Evolutionary conservation across 305 asterid species (phyloP).

Genomic region (Fraxinus xanthoxyloides): DNA sequence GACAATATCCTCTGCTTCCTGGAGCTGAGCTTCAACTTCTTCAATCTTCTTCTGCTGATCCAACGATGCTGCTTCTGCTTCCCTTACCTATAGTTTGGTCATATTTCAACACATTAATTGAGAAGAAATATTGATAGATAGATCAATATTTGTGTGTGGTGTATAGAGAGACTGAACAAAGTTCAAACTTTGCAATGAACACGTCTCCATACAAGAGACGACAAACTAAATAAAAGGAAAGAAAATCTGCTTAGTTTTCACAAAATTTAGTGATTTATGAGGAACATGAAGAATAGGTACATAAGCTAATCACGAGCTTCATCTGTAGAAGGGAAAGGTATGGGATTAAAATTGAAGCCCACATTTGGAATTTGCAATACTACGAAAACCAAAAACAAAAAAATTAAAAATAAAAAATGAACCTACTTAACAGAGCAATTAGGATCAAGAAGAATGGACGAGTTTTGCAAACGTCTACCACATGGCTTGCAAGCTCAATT

Average conservation of each 20-base stretch:
- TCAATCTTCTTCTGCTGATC: slow-evolving; percentile 71
- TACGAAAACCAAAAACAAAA: neutral
- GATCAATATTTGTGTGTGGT: neutral
- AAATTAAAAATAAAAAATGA: neutral
- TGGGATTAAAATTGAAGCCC: neutral
- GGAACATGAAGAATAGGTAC: neutral
- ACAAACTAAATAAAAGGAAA: neutral
- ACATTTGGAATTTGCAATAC: neutral
- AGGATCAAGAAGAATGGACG: neutral
- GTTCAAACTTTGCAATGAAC: neutral
- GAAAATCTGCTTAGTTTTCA: neutral
- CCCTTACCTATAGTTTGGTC: slow-evolving; percentile 46
- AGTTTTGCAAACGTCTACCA: neutral
- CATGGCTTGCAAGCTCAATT: neutral
- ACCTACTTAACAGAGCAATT: neutral
- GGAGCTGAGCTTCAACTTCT: slow-evolving; percentile 93
- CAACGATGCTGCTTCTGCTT: slow-evolving; percentile 50
- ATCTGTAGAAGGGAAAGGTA: neutral
- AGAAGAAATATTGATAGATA: neutral
- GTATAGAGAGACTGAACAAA: neutral
- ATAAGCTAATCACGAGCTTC: neutral
- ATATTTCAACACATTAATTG: slow-evolving; percentile 5
- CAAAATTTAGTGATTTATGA: neutral
- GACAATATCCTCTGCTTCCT: slow-evolving; percentile 91
- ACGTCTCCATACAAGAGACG: neutral